Evolutionary conservation across 306 rosid species (phyloP), one percentile per base, ranked within the genome.

Genomic region (Corylus heterophylla): DNA sequence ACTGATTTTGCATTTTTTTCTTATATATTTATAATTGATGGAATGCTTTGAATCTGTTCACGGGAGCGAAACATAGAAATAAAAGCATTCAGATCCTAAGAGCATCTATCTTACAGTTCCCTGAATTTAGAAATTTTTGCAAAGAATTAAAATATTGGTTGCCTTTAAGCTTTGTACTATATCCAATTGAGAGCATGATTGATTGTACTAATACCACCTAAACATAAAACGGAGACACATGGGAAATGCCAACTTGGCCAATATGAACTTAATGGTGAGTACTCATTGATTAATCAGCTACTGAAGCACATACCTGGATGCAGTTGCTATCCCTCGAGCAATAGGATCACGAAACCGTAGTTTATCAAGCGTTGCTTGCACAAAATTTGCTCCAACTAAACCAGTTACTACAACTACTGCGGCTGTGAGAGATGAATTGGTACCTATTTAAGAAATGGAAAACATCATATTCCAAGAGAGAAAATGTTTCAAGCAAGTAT

Each of bases 291-390:
- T 62, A 13, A 35, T 49, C 37, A 54, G 66, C 67, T 42, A 37
- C 31, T 20, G 52, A 73, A 31, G 69, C 70, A 74, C 71, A 71
- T 89, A 94, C 98, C 97, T 94, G 39, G 98, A 94, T 76, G 98
- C 98, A 71, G 98, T 91, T 79, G 98, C 98, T 79, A 94, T 94
- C 69, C 98, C 98, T 75, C 97, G 89, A 61, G 97, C 97, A 68
- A 94, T 94, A 37, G 98, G 98, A 77, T 94, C 98, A 6, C 89
- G 89, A 22, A 94, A 92, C 17, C 86, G 71, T 74, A 94, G 86
- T 73, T 82, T 91, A 85, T 92, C 98, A 17, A 92, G 95, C 1
- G 93, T 76, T 76, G 91, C 91, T 84, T 89, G 98, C 76, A 90
- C 98, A 82, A 95, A 95, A 85, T 95, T 95, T 69, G 98, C 98